These are phyloP conservation scores for Syncephalastrum monosporum DNA, from an alignment of 371 early-diverging fungal genomes.

Conservation along the genomic window DNA sequence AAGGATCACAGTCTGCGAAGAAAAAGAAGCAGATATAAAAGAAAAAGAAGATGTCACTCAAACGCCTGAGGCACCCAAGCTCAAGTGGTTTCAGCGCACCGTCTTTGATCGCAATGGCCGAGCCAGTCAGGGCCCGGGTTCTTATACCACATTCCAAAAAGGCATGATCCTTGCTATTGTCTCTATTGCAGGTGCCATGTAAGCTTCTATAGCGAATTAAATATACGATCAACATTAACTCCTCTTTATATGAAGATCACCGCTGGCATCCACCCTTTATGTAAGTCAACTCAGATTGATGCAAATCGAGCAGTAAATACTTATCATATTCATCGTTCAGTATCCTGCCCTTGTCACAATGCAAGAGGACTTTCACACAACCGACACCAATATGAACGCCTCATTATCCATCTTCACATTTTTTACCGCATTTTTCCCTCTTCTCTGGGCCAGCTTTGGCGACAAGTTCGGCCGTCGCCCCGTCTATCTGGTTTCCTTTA, in stretches of 20 bases:
- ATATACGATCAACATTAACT: not conserved
- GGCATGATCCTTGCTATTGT: conserved; percentile 17
- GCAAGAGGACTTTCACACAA: conserved; percentile 22
- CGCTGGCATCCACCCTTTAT: conserved; percentile 23
- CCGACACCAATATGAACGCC: conserved; percentile 28
- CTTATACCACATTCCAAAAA: conserved; percentile 10
- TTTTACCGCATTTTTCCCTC: conserved; percentile 27
- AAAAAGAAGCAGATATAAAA: too few species aligned
- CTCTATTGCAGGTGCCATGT: conserved; percentile 25
- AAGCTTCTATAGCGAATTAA: not conserved
- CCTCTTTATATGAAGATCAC: conserved; percentile 12
- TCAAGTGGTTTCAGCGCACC: too few species aligned
- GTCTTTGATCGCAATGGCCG: too few species aligned
- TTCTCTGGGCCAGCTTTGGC: conserved; percentile 23
- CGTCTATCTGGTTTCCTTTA: conserved; percentile 25
- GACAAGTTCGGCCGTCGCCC: conserved; percentile 21
- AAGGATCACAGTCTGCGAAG: too few species aligned
- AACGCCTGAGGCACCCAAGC: too few species aligned
- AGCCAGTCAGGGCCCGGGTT: too few species aligned
- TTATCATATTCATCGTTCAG: conserved; percentile 9
- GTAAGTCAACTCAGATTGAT: conserved; percentile 11
- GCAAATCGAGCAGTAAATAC: not conserved
- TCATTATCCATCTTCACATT: conserved; percentile 31
- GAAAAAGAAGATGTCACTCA: too few species aligned
- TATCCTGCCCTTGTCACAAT: conserved; percentile 25